Base-by-base conservation (phyloP, 1,284 basidiomycete genomes). In the Abortiporus biennis region DNA sequence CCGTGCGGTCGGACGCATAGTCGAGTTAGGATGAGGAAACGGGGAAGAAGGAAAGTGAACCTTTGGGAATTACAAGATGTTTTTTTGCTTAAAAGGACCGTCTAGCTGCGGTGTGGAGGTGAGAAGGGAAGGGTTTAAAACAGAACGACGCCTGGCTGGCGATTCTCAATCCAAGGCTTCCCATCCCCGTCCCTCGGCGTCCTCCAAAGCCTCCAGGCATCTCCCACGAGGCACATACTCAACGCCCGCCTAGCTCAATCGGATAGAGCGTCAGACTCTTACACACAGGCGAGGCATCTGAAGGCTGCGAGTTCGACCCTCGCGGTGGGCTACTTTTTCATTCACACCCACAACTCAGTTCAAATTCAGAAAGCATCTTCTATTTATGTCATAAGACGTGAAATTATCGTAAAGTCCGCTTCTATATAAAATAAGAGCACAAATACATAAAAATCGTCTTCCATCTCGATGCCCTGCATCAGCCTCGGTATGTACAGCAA, bases 281-380 rank as follows among this genome's bases (percentile, higher is more conserved):
- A 43, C 4, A 17, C 12, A 32, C 24, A 39, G 30, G 42, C 23
- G 36, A 29, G 31, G 21, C 16, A 80, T 83, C 80, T 83, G 84
- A 86, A 86, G 83, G 83, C 81, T 87, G 84, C 80, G 80, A 85
- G 83, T 87, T 87, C 83, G 84, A 87, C 82, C 82, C 84, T 85
- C 83, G 80, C 83, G 82, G 82, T 86, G 83, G 83, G 80, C 83
- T 85, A 81, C 17, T 36, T 8, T 37, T 9, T 11, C n/a, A n/a
- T 36, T 36, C 20, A 3, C 16, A 15, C n/a, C 31, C 31, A 32
- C 12, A 4, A 17, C 19, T 17, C 31, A n/a, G 19, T n/a, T n/a
- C 31, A 32, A 6, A 32, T 17, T n/a, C n/a, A n/a, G n/a, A n/a
- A n/a, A n/a, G n/a, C n/a, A n/a, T n/a, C 31, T 32, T n/a, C 15